Evolutionary conservation across 371 early-diverging fungal species (phyloP), one percentile per base, ranked within the genome.

Genomic region (Mortierella sp.): DNA sequence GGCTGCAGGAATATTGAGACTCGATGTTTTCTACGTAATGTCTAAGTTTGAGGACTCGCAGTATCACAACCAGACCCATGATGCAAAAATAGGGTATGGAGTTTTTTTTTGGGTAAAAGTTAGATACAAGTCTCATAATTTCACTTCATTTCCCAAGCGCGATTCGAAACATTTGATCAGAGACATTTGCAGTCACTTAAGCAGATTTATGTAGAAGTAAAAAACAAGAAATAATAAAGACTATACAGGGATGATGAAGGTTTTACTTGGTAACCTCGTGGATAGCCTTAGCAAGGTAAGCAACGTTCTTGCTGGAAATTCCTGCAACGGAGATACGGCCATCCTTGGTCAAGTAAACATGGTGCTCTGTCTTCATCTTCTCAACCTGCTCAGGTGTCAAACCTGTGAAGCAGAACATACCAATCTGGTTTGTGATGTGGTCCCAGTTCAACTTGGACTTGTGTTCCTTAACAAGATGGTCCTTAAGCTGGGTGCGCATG

Each of bases 321-420:
- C 99, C 99, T 64, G 99, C 97, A 85, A 99, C 95, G 32, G 97
- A 97, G 82, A 99, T 97, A 83, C 99, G 95, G 45, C 99, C 99
- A 81, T 98, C 97, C 72, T 91, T 89, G 61, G 98, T 97, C 70
- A 99, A 86, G 90, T 98, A 99, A 59, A 99, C 91, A 75, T 96
- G 95, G 89, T 91, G 95, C 78, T 98, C 96, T 57, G 79, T 85
- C 73, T 90, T 91, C 82, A 99, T 85, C 68, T 92, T 86, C 82
- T 93, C 95, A 53, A 97, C 97, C 85, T 95, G 93, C 71, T 93
- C 94, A 45, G 97, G 93, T n/a, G 83, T 94, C 83, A 99, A 87
- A 32, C 99, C 99, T 53, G 98, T 95, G 90, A 87, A 99, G 89
- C 96, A 96, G 93, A 99, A 99, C 99, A 99, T 99, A 84, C 99